phyloP scores from a whole-genome alignment of 2,329 filamentous ascomycete genomes.

The Fusarium pseudograminearum region DNA sequence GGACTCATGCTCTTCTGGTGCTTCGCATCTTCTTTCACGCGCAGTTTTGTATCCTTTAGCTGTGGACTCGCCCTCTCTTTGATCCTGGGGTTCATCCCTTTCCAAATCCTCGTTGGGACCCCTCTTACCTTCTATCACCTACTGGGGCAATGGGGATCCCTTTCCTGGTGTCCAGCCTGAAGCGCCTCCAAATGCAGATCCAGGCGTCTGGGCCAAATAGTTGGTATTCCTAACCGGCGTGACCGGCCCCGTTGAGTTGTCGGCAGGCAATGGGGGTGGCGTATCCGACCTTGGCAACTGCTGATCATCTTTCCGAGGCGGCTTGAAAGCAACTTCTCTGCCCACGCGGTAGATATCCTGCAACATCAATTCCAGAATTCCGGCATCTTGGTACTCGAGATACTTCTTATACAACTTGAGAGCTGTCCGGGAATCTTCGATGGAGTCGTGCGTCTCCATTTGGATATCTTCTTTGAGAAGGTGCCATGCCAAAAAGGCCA shows the following conservation, averaged over 20 bases:
- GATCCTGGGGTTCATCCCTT: neutral
- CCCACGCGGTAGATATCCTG: conserved; percentile 81
- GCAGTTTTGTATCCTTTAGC: neutral
- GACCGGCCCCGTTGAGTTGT: conserved; percentile 56
- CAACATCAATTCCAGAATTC: conserved; percentile 84
- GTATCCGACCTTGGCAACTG: conserved; percentile 64
- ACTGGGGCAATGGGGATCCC: conserved; percentile 54
- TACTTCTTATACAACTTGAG: conserved; percentile 91
- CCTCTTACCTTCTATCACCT: conserved; percentile 17
- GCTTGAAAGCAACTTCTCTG: conserved; percentile 63
- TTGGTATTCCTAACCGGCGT: conserved; percentile 60
- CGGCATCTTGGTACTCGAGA: conserved; percentile 87
- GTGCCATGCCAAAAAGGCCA: conserved; percentile 92
- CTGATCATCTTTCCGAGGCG: conserved; percentile 61
- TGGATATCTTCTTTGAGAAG: conserved; percentile 96
- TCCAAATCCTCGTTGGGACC: neutral
- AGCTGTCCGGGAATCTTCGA: conserved; percentile 93
- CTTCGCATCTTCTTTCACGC: too few relatives aligned
- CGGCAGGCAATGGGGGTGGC: conserved; percentile 63
- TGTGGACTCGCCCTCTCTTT: neutral
- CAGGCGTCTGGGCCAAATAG: conserved; percentile 50
- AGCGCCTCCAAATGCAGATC: conserved; percentile 55
- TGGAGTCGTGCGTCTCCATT: conserved; percentile 90
- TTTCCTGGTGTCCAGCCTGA: conserved; percentile 62
- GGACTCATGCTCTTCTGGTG: too few relatives aligned